Evolutionary conservation across 441 rosid species (phyloP).

Genomic region (Raphanus hybrid): DNA sequence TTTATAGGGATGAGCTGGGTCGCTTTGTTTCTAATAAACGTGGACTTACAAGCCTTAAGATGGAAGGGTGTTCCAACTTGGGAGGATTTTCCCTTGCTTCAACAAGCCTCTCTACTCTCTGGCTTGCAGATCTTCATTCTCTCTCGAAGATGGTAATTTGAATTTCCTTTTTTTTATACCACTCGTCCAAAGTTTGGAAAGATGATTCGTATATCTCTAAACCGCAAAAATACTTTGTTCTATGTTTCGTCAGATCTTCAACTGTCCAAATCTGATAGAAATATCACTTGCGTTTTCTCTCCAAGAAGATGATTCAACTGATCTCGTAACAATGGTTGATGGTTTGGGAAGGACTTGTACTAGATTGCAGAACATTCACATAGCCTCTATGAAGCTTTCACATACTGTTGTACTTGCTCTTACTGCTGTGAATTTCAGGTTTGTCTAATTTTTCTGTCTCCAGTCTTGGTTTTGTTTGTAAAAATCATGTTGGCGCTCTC

Average conservation of each 20-base stretch:
- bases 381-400: conserved; percentile 80
- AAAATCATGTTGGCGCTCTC: not conserved
- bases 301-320: conserved; percentile 79
- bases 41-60: conserved; percentile 80
- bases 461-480: conserved; percentile 11
- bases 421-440: conserved; percentile 85
- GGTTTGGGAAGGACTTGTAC: conserved; percentile 78
- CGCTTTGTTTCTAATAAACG: conserved; percentile 95
- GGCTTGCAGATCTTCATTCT: too few species aligned
- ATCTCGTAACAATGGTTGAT: conserved; percentile 68
- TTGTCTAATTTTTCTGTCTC: conserved; percentile 28
- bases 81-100: conserved; percentile 84
- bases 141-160: too few species aligned
- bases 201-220: conserved; percentile 13
- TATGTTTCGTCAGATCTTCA: conserved; percentile 53
- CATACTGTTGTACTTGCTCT: conserved; percentile 86
- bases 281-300: conserved; percentile 81
- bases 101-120: conserved; percentile 16
- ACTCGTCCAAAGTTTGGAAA: not conserved
- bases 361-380: conserved; percentile 78
- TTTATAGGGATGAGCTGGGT: conserved; percentile 79
- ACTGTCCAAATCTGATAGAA: conserved; percentile 85
- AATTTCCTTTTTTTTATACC: too few species aligned
- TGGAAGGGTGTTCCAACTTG: conserved; percentile 93
- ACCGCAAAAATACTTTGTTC: accelerated